Evolutionary conservation across 2,329 filamentous ascomycete genomes (phyloP).

Genomic region (Pestalotiopsis fici): DNA sequence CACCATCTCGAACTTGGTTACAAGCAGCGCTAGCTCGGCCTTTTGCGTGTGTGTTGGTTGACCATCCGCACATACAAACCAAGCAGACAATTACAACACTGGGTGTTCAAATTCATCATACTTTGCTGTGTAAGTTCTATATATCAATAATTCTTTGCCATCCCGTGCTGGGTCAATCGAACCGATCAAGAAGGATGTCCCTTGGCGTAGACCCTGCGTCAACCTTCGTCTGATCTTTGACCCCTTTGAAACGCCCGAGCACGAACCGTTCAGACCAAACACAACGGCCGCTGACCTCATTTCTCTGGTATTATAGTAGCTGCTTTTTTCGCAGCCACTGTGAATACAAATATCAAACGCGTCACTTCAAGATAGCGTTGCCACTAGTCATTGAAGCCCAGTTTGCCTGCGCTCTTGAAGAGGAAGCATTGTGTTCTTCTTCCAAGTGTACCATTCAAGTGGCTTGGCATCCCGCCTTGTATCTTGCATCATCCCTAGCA

Average conservation of each 20-base stretch:
- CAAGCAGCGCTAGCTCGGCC: neutral
- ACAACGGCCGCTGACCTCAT: neutral
- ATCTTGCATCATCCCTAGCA: neutral
- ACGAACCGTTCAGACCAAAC: neutral
- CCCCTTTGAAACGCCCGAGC: constrained; percentile 1
- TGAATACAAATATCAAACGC: neutral
- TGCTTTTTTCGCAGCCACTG: neutral
- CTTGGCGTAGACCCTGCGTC: neutral
- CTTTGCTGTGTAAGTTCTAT: neutral
- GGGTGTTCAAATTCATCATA: neutral
- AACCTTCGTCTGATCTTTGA: constrained; percentile 6
- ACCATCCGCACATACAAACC: neutral
- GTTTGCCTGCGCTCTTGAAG: neutral
- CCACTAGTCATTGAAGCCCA: neutral
- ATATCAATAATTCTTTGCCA: neutral
- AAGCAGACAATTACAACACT: neutral
- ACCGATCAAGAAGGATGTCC: neutral
- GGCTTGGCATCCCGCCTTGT: neutral
- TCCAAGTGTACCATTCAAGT: neutral
- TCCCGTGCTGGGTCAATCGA: neutral
- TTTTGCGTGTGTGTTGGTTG: neutral
- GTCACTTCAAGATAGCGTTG: neutral
- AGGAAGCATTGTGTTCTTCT: neutral
- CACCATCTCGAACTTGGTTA: too few species aligned
- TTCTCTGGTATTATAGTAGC: neutral